Evolutionary conservation across 495 filamentous ascomycete genomes (phyloP), one percentile per base, ranked within the genome.

Genomic region (Cladorrhinum samala): DNA sequence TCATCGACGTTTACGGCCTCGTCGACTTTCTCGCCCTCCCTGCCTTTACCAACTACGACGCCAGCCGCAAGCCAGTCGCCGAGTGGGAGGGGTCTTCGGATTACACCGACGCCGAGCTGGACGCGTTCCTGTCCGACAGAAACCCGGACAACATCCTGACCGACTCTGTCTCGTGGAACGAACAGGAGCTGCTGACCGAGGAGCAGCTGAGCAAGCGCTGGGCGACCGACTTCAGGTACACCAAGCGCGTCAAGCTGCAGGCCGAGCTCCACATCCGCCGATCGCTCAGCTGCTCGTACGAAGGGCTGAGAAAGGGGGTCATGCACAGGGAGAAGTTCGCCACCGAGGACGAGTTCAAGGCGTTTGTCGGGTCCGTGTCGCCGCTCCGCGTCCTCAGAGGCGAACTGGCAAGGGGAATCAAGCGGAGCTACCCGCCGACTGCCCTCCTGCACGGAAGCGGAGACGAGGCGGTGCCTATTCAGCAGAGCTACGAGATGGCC

Each of bases 381-480:
- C 49, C 65, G 6, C 14, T 57, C 9, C 23, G 23, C 6, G 52
- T 63, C 1, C 37, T 68, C 21, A 44, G 41, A 43, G 18, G 23
- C 9, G 24, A 61, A 9, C 40, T 38, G 0, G 23, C 46, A 51
- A 39, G 18, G 19, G 46, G 49, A 37, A 6, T 6, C 9, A 46
- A 52, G 0, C 14, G 45, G 24, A n/a, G 13, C 6, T 67, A 59
- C n/a, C 64, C 62, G 38, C 64, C 64, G 0, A 67, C 59, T 0
- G 64, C 64, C 1, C 59, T 66, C 24, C 17, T 66, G 21, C 64
- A 66, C 37, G 64, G 64, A 5, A 64, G 47, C 4, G 58, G 42
- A 5, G 64, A 66, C 37, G 49, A 36, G 16, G 41, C 30, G 13
- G 64, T 64, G 0, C 61, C 54, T 16, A 30, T 62, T 25, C 21